Evolutionary conservation across 805 yeast genomes (phyloP).

Genomic region (Myxozyma monticola): DNA sequence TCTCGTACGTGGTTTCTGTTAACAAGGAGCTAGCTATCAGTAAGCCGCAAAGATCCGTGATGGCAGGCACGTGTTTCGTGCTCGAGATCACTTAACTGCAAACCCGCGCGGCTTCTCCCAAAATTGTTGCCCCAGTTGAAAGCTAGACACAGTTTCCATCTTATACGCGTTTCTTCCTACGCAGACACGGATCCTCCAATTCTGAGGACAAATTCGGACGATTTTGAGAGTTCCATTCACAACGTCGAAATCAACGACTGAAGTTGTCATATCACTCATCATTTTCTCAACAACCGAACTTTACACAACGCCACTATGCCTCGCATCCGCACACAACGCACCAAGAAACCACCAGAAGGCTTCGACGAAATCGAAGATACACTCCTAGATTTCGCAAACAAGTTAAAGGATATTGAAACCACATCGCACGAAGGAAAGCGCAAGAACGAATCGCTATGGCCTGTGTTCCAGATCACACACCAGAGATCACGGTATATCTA

Average conservation of each 20-base stretch:
- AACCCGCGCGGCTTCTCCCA: not conserved
- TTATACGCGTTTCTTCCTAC: too few species aligned
- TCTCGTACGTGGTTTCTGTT: too few species aligned
- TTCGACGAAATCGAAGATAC: slow-evolving; percentile 69
- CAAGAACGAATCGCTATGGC: slow-evolving; percentile 66
- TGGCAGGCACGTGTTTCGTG: slow-evolving; percentile 2
- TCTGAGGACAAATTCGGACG: too few species aligned
- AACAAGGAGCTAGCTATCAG: too few species aligned
- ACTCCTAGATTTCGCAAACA: slow-evolving; percentile 55
- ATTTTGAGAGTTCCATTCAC: too few species aligned
- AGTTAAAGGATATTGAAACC: slow-evolving; percentile 50
- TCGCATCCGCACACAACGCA: slow-evolving; percentile 45
- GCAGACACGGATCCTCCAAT: too few species aligned
- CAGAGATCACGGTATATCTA: slow-evolving; percentile 75
- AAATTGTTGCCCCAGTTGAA: not conserved
- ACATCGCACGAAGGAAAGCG: slow-evolving; percentile 47
- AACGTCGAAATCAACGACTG: too few species aligned
- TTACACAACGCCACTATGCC: slow-evolving; percentile 43
- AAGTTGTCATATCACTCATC: not conserved
- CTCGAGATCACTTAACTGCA: not conserved
- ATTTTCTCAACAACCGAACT: not conserved
- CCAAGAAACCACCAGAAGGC: slow-evolving; percentile 69
- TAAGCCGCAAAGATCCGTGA: not conserved
- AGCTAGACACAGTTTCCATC: too few species aligned
- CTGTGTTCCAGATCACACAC: slow-evolving; percentile 66